Percentiles rank a stretch among this genome's conserved stretches.
Conservation (phyloP, 2,329 filamentous ascomycete genomes). For the Sporothrix protearum region DNA sequence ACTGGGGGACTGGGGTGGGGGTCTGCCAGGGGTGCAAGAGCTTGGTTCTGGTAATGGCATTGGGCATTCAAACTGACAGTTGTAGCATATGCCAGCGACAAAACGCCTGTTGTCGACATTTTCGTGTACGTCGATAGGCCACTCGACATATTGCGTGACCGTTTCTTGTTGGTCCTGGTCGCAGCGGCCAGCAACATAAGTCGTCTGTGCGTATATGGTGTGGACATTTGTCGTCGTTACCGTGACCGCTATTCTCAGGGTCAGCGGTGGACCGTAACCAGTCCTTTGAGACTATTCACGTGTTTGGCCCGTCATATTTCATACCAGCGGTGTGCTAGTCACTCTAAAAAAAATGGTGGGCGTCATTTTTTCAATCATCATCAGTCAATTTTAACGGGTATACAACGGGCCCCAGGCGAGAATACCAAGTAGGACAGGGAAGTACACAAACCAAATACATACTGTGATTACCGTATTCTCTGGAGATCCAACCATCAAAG, state of each 20-base stretch:
- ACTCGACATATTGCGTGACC: conserved; percentile 26
- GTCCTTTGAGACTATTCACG: neutral
- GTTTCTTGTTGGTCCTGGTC: conserved; percentile 21
- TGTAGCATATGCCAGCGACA: conserved; percentile 27
- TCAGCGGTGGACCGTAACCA: neutral
- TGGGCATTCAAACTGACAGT: conserved; percentile 26
- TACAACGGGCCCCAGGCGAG: neutral
- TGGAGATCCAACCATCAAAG: neutral
- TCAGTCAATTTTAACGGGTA: neutral
- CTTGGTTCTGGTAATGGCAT: conserved; percentile 26
- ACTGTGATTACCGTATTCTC: neutral
- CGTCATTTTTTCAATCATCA: neutral
- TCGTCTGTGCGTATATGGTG: conserved; percentile 21
- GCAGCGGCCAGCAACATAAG: conserved; percentile 25
- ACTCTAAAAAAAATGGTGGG: neutral
- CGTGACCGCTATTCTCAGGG: conserved; percentile 8
- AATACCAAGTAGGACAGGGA: neutral
- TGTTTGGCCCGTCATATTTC: neutral
- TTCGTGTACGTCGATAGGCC: conserved; percentile 23
- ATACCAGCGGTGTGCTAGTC: neutral
- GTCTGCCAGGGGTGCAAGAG: conserved; percentile 18
- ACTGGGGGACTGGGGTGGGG: conserved; percentile 20
- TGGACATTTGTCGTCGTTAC: neutral
- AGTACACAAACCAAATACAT: neutral
- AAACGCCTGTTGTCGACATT: conserved; percentile 21